Base-by-base conservation (phyloP, 2,329 filamentous ascomycete genomes). In the Bimuria novae-zelandiae region DNA sequence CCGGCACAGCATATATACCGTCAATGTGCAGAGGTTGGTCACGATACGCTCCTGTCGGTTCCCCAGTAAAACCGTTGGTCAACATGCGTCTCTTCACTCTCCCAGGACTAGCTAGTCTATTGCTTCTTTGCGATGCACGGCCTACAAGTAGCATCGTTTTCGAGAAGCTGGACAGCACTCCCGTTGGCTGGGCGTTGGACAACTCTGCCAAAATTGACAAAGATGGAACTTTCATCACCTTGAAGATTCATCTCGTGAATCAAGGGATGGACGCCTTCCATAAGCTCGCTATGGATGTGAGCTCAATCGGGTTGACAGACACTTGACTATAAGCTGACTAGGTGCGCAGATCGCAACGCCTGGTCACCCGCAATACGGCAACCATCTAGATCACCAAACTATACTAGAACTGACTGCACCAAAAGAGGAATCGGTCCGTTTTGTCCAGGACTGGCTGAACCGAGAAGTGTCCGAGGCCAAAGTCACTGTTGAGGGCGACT, bases 391-490 rank as follows among this genome's bases (percentile, higher is more conserved):
- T 39, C 65, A 74, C 3, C 72, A 77, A 4, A 71, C 76, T 3
- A 77, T 85, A 37, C 72, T 79, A 37, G 73, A 79, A 37, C 72
- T 84, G 35, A 70, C 83, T 35, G 75, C 76, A 58, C 82, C 82
- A 4, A 66, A 76, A 1, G 75, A 80, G 2, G 75, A 83, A 51
- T 77, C 80, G 1, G 62, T 78, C 7, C 66, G 76, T 17, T 74
- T 80, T 7, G 77, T 84, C 17, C 77, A 79, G 43, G 75, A 80
- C 48, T 84, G 81, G 82, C 73, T 85, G 3, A 61, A 65, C 7
- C 76, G 76, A 51, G 76, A 82, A 63, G 80, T 75, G 47, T 74
- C 69, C 35, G 52, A 71, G 8, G 57, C 62, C 7, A 78, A 81
- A 63, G 79, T 75, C 55, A 72, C 77, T 0, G 76, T 80, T 14